Evolutionary conservation across 2,329 filamentous ascomycete genomes (phyloP).

Genomic region (Cryphonectria naterciae): DNA sequence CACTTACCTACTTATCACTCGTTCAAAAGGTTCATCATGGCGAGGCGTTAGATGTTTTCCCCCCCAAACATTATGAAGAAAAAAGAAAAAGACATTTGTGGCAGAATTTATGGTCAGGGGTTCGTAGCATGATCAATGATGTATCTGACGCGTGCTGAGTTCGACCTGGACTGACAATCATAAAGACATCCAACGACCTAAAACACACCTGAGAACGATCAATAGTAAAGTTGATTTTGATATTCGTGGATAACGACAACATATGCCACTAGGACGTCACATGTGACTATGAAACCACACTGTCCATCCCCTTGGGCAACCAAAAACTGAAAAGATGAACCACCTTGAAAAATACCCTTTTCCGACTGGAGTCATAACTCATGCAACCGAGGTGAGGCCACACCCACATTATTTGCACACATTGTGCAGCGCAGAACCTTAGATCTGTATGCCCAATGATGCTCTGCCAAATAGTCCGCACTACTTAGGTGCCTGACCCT

Average conservation of each 20-base stretch:
- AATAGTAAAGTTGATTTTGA: slow-evolving; percentile 7
- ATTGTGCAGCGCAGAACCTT: not conserved
- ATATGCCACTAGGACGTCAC: slow-evolving; percentile 18
- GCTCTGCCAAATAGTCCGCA: not conserved
- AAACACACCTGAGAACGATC: not conserved
- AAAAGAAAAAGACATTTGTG: not conserved
- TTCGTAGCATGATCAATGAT: not conserved
- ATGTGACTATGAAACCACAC: slow-evolving; percentile 2
- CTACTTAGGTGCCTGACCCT: slow-evolving; percentile 67
- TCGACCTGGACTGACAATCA: not conserved
- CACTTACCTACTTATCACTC: not conserved
- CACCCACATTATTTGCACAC: not conserved
- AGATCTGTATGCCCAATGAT: not conserved
- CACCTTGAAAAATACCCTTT: slow-evolving; percentile 10
- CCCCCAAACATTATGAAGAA: not conserved
- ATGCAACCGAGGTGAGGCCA: slow-evolving; percentile 19
- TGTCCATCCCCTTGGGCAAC: slow-evolving; percentile 1
- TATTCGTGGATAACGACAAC: slow-evolving; percentile 1
- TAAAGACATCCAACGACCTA: not conserved
- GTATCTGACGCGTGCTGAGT: not conserved
- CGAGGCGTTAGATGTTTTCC: not conserved
- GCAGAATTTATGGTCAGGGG: not conserved
- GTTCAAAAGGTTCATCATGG: slow-evolving; percentile 2
- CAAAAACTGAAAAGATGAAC: slow-evolving; percentile 15
- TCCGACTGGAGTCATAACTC: slow-evolving; percentile 9